A percentile compares a stretch with the other conserved stretches of the same genome.
These are phyloP conservation scores for Taphrina sp. DNA, from an alignment of 1,139 yeast species.

Conservation along the genomic window DNA sequence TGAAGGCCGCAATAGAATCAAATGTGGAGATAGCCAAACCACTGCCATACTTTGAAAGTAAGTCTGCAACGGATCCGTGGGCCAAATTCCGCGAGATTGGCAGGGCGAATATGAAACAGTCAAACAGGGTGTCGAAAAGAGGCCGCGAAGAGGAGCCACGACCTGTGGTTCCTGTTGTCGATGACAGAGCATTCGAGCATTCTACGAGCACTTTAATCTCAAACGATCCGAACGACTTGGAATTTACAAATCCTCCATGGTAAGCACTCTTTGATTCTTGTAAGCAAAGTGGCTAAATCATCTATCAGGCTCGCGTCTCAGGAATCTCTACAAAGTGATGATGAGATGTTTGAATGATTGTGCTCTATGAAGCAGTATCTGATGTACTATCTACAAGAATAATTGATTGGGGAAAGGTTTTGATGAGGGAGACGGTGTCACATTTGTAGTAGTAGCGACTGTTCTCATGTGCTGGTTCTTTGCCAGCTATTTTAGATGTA, in stretches of 20 bases:
- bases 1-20: slow-evolving; percentile 8
- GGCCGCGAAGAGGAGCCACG: slow-evolving; percentile 6
- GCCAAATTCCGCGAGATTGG: slow-evolving; percentile 13
- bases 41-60: slow-evolving; percentile 6
- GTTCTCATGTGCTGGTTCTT: no score
- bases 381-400: no score
- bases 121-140: not conserved
- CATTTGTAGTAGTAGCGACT: no score
- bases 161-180: not conserved
- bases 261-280: not conserved
- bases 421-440: no score
- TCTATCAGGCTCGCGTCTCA: slow-evolving; percentile 13
- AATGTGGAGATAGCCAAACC: slow-evolving; percentile 8
- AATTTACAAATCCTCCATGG: slow-evolving; percentile 23
- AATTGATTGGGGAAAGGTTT: no score
- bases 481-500: no score
- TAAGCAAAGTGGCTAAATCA: not conserved
- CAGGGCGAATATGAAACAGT: not conserved
- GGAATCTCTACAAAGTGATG: slow-evolving; percentile 11
- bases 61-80: slow-evolving; percentile 26
- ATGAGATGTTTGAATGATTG: slow-evolving; percentile 5
- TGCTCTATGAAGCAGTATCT: no score
- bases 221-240: slow-evolving; percentile 14
- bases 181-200: not conserved
- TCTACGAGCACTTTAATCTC: not conserved